Evolutionary conservation across 331 rosid genomes (phyloP).

Genomic region (Quercus tomentella): DNA sequence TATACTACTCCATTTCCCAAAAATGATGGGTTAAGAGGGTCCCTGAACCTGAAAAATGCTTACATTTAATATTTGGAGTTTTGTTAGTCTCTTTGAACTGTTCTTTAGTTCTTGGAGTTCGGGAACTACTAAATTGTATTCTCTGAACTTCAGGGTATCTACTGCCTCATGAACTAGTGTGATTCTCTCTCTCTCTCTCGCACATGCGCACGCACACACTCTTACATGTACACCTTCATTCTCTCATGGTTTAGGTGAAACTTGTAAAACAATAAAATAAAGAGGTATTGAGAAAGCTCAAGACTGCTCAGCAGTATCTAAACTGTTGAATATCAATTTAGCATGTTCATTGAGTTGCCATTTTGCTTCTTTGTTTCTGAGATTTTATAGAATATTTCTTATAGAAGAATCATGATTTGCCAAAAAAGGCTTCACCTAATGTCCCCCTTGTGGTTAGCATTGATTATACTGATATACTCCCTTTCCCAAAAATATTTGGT

Average conservation of each 20-base stretch:
- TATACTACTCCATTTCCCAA: background rate
- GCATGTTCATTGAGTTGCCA: too few relatives aligned
- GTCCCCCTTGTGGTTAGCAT: conserved; percentile 7
- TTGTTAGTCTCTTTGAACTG: conserved; percentile 30
- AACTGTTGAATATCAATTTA: too few relatives aligned
- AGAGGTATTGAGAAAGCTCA: too few relatives aligned
- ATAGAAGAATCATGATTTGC: too few relatives aligned
- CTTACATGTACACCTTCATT: background rate
- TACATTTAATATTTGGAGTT: conserved; percentile 17
- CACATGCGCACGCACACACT: too few relatives aligned
- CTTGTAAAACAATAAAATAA: background rate
- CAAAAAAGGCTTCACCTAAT: background rate
- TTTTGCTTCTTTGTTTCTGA: too few relatives aligned
- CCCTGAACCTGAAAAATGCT: conserved; percentile 21
- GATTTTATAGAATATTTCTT: too few relatives aligned
- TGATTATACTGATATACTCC: background rate
- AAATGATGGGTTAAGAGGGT: conserved; percentile 25
- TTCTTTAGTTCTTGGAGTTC: conserved; percentile 20
- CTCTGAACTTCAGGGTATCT: background rate
- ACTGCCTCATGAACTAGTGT: background rate
- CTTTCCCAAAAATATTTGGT: conserved; percentile 17
- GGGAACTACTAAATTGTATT: background rate
- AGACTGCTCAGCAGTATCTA: too few relatives aligned
- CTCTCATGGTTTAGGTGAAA: background rate
- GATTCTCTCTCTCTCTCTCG: too few relatives aligned